phyloP scores from a whole-genome alignment of 257 asterid species.

The Scutellaria baicalensis region DNA sequence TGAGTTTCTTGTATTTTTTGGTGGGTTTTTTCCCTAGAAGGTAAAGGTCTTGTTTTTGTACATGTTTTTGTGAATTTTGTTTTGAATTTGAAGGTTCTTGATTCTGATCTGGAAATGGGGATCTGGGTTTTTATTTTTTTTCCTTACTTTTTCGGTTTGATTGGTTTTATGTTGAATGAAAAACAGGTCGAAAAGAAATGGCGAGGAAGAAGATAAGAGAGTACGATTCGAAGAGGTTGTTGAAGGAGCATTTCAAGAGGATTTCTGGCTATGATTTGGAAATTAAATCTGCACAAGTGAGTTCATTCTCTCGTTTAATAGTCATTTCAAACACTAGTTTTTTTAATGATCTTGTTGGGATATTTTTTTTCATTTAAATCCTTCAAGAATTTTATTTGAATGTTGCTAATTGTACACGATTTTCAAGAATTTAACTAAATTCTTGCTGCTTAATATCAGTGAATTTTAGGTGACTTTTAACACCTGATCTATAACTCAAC shows the following conservation, averaged over 20 bases:
- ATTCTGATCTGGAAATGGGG: conserved; percentile 29
- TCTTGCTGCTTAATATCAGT: too few relatives aligned
- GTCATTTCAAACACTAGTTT: not conserved
- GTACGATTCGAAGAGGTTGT: conserved; percentile 90
- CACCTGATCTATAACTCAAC: too few relatives aligned
- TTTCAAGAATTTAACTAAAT: too few relatives aligned
- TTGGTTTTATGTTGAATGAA: not conserved
- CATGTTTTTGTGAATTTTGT: not conserved
- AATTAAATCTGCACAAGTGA: conserved; percentile 82
- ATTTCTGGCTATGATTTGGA: conserved; percentile 70
- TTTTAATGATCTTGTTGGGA: not conserved
- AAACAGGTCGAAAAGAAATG: conserved; percentile 24
- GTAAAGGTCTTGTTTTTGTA: too few relatives aligned
- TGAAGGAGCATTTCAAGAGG: conserved; percentile 90
- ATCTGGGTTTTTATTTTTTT: conserved; percentile 11
- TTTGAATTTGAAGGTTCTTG: not conserved
- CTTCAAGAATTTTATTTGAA: not conserved
- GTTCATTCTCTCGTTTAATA: not conserved
- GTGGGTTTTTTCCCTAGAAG: not conserved
- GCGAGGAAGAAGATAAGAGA: conserved; percentile 98
- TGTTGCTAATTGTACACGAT: too few relatives aligned
- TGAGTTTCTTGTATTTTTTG: too few relatives aligned
- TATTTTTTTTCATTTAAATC: not conserved
- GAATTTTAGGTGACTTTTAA: too few relatives aligned
- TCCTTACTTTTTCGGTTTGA: not conserved